Evolutionary conservation across 345 rosid genomes (phyloP), one percentile per base, ranked within the genome.

Genomic region (Rhodamnia argentea): DNA sequence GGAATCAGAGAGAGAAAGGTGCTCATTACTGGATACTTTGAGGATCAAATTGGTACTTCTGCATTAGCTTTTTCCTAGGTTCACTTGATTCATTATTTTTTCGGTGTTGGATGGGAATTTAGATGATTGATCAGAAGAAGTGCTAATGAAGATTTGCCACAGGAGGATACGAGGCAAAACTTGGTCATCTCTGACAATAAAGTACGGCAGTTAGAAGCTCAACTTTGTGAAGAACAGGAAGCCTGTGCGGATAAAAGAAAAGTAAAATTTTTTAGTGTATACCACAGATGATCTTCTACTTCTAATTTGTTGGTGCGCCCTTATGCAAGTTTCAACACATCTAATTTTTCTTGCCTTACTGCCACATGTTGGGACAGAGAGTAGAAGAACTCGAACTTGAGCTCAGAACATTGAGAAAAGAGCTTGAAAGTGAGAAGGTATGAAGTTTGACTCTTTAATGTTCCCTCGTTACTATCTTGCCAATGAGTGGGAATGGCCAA

Each of bases 81-180:
- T 75, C 78, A 70, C 78, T 70, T 51, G 84, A 70, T 70, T 64
- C 44, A 8, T 64, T 64, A 64, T 32, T 16, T 32, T 64, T 32
- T 32, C 0, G 44, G 44, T 16, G 44, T 64, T 64, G 78, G 78
- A 23, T 64, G 47, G 44, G 47, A 32, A 64, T 64, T 64, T 32
- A 32, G 78, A 32, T 5, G 3, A 64, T 32, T 64, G 44, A 64
- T 64, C 78, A 64, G 24, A 22, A 26, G 59, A 83, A 5, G 56
- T 54, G 14, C 24, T 83, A 52, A 83, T 82, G 50, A 84, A 86
- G 87, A 82, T 11, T 29, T 89, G 82, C 82, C 84, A 82, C 92
- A 95, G 99, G 99, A 97, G 88, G 98, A 95, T 84, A 92, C 96
- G 6, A 93, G 99, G 90, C 94, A 93, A 86, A 96, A 94, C 91